Conservation (phyloP, 805 yeast species). For the Ogataea pignaliae region DNA sequence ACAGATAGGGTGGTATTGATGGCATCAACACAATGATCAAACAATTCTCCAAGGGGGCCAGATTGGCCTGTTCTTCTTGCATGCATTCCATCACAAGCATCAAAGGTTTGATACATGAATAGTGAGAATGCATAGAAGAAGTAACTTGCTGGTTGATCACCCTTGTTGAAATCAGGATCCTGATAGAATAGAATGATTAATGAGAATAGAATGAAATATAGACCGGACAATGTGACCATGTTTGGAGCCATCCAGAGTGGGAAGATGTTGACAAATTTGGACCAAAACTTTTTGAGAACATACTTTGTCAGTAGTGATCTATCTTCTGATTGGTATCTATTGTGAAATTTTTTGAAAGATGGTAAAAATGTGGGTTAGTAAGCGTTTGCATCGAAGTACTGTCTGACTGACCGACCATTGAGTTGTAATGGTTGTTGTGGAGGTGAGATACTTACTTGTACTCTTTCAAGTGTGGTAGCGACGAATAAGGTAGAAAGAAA, state of each 20-base stretch:
- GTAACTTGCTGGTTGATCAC: constrained; percentile 61
- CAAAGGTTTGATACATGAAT: constrained; percentile 90
- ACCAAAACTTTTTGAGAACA: constrained; percentile 81
- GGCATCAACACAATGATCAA: constrained; percentile 81
- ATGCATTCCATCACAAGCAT: constrained; percentile 94
- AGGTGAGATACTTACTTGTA: constrained; percentile 40
- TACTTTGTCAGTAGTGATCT: constrained; percentile 72
- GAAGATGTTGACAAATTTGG: constrained; percentile 62
- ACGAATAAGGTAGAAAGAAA: constrained; percentile 39
- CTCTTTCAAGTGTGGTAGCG: constrained; percentile 40
- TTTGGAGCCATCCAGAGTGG: constrained; percentile 93
- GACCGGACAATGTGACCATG: constrained; percentile 77
- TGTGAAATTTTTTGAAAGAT: background rate
- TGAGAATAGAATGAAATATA: constrained; percentile 64
- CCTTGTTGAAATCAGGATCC: constrained; percentile 58
- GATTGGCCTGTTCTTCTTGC: constrained; percentile 94
- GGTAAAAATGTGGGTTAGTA: background rate
- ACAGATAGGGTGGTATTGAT: constrained; percentile 70
- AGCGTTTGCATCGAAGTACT: too few species aligned
- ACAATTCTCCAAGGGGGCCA: constrained; percentile 91
- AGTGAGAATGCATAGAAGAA: constrained; percentile 74
- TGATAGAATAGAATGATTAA: constrained; percentile 60
- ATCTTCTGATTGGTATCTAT: constrained; percentile 67
- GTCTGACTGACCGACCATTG: too few species aligned
- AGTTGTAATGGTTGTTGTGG: too few species aligned